Percentiles rank a stretch among this genome's conserved stretches.
These are phyloP conservation scores for Boehmeria nivea DNA, from an alignment of 306 rosid genomes.

Conservation along the genomic window DNA sequence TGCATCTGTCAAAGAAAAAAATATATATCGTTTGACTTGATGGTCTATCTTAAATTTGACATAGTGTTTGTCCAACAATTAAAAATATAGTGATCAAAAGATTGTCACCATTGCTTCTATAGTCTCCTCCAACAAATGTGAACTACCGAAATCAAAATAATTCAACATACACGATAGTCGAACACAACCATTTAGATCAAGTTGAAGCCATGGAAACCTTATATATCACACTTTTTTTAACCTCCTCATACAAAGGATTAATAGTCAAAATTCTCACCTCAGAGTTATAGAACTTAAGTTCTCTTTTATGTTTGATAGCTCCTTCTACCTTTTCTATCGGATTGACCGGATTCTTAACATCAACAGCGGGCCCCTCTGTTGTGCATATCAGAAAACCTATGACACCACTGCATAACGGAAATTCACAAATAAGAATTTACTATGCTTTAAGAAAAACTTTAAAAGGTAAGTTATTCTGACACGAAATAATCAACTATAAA, in stretches of 20 bases:
- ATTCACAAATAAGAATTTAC: too few species aligned
- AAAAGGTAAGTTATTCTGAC: slow-evolving; percentile 1
- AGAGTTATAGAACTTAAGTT: slow-evolving; percentile 82
- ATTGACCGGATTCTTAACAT: slow-evolving; percentile 74
- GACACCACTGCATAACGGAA: slow-evolving; percentile 55
- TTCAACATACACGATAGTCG: too few species aligned
- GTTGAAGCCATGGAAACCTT: background rate
- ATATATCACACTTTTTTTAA: background rate
- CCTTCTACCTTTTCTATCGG: slow-evolving; percentile 83
- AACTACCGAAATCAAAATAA: too few species aligned
- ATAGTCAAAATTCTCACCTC: slow-evolving; percentile 37
- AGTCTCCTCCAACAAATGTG: too few species aligned
- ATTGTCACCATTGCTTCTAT: too few species aligned
- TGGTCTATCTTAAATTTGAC: too few species aligned
- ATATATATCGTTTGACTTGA: too few species aligned
- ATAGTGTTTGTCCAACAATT: too few species aligned
- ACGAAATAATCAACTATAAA: too few species aligned
- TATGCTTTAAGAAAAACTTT: too few species aligned
- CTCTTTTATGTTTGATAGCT: slow-evolving; percentile 63
- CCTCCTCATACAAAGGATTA: background rate
- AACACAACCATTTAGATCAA: too few species aligned
- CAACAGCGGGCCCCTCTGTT: slow-evolving; percentile 79
- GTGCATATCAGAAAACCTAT: slow-evolving; percentile 89
- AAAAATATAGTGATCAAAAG: too few species aligned
- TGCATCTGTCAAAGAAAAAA: slow-evolving; percentile 52